phyloP scores from a whole-genome alignment of 2,329 filamentous ascomycete species.

The Fusarium virguliforme region DNA sequence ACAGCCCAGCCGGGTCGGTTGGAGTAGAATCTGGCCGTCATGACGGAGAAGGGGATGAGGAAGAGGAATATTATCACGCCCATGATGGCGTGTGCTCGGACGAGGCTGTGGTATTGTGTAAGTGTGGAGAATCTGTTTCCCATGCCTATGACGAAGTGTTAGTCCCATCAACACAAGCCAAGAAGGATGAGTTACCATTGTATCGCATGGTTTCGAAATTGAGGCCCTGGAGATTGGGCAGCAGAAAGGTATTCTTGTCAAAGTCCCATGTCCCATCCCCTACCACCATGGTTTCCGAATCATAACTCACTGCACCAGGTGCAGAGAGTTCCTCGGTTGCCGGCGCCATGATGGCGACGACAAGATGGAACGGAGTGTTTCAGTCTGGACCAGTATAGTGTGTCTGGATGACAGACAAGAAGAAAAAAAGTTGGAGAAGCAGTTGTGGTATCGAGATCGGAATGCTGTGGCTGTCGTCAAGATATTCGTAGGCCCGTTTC shows the following conservation, averaged over 20 bases:
- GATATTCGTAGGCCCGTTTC: slow-evolving; percentile 18
- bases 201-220: slow-evolving; percentile 88
- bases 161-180: slow-evolving; percentile 9
- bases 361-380: slow-evolving; percentile 47
- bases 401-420: slow-evolving; percentile 22
- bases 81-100: slow-evolving; percentile 80
- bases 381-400: slow-evolving; percentile 35
- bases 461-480: slow-evolving; percentile 34
- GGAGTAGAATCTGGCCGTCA: slow-evolving; percentile 80
- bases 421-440: slow-evolving; percentile 12
- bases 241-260: slow-evolving; percentile 81
- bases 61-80: slow-evolving; percentile 82
- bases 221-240: slow-evolving; percentile 82
- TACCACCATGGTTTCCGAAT: slow-evolving; percentile 81
- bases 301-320: slow-evolving; percentile 81
- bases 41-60: slow-evolving; percentile 81
- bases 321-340: slow-evolving; percentile 74
- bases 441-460: slow-evolving; percentile 31
- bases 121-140: slow-evolving; percentile 82
- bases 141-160: slow-evolving; percentile 74
- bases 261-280: slow-evolving; percentile 90
- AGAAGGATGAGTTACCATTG: slow-evolving; percentile 73
- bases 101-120: slow-evolving; percentile 78
- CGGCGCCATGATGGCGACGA: slow-evolving; percentile 73
- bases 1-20: slow-evolving; percentile 74